These are phyloP conservation scores for Solanum paucissectum DNA, from an alignment of 257 asterid genomes.

Conservation along the genomic window DNA sequence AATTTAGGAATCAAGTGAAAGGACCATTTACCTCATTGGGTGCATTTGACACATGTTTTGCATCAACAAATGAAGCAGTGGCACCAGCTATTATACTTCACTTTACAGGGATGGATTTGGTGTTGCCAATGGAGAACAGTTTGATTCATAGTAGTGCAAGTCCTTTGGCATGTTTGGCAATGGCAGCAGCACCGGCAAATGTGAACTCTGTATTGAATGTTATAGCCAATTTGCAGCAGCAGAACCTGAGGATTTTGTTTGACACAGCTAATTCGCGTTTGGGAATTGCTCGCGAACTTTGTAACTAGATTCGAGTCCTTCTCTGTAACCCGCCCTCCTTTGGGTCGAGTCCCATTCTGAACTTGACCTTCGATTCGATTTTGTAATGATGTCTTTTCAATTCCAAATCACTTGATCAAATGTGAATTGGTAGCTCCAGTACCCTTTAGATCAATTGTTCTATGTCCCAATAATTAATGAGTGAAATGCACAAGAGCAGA, in stretches of 20 bases:
- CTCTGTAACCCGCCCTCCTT: neutral
- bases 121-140: conserved; percentile 64
- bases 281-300: conserved; percentile 72
- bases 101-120: conserved; percentile 54
- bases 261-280: conserved; percentile 57
- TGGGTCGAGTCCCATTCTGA: neutral
- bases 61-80: conserved; percentile 40
- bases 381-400: neutral
- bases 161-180: conserved; percentile 68
- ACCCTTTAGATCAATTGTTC: neutral
- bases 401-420: neutral
- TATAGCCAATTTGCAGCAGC: conserved; percentile 89
- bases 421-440: neutral
- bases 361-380: neutral
- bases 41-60: conserved; percentile 79
- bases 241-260: conserved; percentile 69
- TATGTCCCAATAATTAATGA: neutral
- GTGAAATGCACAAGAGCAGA: neutral
- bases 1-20: conserved; percentile 46
- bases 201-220: conserved; percentile 64
- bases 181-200: conserved; percentile 69
- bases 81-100: conserved; percentile 51
- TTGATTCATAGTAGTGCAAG: conserved; percentile 81
- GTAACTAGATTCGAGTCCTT: conserved; percentile 32
- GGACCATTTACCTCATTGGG: conserved; percentile 64